Evolutionary conservation across 2,329 filamentous ascomycete species (phyloP).

Genomic region (Corniculantispora saksenae): DNA sequence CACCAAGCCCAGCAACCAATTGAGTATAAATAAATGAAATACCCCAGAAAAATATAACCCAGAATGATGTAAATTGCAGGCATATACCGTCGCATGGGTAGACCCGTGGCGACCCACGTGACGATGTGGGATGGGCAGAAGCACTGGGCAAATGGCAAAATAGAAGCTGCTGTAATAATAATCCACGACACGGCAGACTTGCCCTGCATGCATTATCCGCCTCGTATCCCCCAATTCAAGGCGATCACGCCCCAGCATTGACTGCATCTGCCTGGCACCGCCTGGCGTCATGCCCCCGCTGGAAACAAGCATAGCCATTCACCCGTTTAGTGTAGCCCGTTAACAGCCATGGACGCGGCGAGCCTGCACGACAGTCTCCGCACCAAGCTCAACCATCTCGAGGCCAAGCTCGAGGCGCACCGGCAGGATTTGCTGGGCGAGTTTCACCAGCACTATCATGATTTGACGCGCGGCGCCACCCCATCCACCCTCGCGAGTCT

Average conservation of each 20-base stretch:
- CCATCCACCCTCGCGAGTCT: conserved; percentile 49
- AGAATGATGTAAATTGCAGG: neutral
- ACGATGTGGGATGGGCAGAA: conserved; percentile 7
- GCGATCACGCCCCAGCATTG: conserved; percentile 1
- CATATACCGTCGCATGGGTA: neutral
- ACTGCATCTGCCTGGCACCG: conserved; percentile 23
- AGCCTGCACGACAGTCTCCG: conserved; percentile 54
- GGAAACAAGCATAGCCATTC: conserved; percentile 22
- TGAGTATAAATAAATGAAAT: neutral
- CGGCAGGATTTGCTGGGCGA: conserved; percentile 58
- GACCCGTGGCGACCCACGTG: conserved; percentile 17
- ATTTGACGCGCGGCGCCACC: conserved; percentile 50
- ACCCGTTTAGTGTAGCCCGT: conserved; percentile 13
- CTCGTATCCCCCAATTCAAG: conserved; percentile 1
- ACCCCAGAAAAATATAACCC: neutral
- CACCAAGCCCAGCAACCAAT: neutral
- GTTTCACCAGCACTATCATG: conserved; percentile 56
- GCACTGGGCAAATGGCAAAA: conserved; percentile 10
- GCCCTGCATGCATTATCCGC: conserved; percentile 7
- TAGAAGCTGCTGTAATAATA: conserved; percentile 3
- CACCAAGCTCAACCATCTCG: conserved; percentile 56
- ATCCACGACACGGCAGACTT: conserved; percentile 4
- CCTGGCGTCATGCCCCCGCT: conserved; percentile 40
- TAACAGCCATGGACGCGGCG: conserved; percentile 37
- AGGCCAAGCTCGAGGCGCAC: conserved; percentile 58